Evolutionary conservation across 768 basidiomycete genomes (phyloP), one percentile per base, ranked within the genome.

Genomic region (Boletus sensibilis): DNA sequence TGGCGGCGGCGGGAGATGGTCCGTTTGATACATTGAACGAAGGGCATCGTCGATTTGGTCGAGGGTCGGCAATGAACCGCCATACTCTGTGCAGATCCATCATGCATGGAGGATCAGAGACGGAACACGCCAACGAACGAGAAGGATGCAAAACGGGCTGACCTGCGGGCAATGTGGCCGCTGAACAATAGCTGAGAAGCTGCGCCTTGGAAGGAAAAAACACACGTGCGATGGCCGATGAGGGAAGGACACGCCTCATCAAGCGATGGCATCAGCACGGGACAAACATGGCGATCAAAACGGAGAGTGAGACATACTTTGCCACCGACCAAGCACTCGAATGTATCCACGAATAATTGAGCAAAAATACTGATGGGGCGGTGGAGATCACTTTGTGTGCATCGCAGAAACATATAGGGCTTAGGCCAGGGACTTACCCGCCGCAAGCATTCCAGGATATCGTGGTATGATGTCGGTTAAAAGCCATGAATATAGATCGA

Each of bases 281-380:
- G 21, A 48, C 42, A 34, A 11, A 40, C 14, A 10, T 44, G 41
- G 31, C n/a, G 35, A 55, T 53, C 29, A 35, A n/a, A 61, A 55
- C 35, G 45, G 52, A 52, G 48, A 50, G 56, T 49, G 47, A 52
- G 39, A 76, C 79, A 53, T 60, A 87, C 88, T 83, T 88, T 53
- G 82, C 76, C 53, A 90, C 58, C 45, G 68, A 80, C 88, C 87
- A 91, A 44, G 86, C 69, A 25, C 85, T 82, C 1, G 83, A 79
- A 71, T 91, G 85, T 20, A 83, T 69, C 88, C 88, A 90, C 1
- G 86, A 85, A 64, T 85, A 86, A 70, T 90, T 90, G 34, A 88
- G 74, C 60, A 90, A 72, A 63, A 90, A 85, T 8, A 84, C 89
- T 87, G 63, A 21, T 43, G 31, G 44, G 40, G 44, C 4, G n/a